phyloP scores from a whole-genome alignment of 371 early-diverging fungal species.

The Lichtheimia hyalospora region DNA sequence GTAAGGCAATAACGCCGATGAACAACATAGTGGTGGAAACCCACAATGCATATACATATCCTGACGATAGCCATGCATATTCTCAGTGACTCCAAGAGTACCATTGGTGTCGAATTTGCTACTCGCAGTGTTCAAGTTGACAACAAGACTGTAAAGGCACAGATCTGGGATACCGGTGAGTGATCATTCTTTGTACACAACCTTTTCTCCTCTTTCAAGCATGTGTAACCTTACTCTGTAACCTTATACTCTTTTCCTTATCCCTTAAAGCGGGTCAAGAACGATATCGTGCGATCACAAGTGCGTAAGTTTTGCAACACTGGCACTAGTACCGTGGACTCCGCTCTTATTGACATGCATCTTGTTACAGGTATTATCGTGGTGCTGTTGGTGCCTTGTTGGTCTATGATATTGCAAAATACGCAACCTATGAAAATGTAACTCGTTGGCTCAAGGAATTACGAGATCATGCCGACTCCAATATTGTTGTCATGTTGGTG shows the following conservation, averaged over 20 bases:
- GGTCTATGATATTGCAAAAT: constrained; percentile 98
- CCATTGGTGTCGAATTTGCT: constrained; percentile 99
- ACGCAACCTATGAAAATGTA: constrained; percentile 93
- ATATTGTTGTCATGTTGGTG: constrained; percentile 98
- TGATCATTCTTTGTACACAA: neutral
- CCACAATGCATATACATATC: no score
- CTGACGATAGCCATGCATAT: no score
- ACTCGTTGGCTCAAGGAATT: constrained; percentile 98
- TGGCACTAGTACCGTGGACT: no score
- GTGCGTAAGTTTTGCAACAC: constrained; percentile 62
- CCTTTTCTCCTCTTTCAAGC: neutral
- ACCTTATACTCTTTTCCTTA: constrained; percentile 4
- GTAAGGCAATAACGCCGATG: neutral
- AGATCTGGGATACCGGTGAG: constrained; percentile 95
- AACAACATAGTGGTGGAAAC: no score
- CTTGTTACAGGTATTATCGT: constrained; percentile 87
- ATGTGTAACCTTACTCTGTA: neutral
- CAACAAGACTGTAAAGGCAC: constrained; percentile 97
- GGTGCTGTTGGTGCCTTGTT: constrained; percentile 98
- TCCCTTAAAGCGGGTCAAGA: constrained; percentile 77
- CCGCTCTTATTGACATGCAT: no score
- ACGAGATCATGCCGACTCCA: constrained; percentile 95
- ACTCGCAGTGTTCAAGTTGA: constrained; percentile 97
- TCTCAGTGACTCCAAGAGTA: constrained; percentile 88
- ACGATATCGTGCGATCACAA: constrained; percentile 88